phyloP scores from a whole-genome alignment of 495 filamentous ascomycete genomes.

The Trichoderma virens region DNA sequence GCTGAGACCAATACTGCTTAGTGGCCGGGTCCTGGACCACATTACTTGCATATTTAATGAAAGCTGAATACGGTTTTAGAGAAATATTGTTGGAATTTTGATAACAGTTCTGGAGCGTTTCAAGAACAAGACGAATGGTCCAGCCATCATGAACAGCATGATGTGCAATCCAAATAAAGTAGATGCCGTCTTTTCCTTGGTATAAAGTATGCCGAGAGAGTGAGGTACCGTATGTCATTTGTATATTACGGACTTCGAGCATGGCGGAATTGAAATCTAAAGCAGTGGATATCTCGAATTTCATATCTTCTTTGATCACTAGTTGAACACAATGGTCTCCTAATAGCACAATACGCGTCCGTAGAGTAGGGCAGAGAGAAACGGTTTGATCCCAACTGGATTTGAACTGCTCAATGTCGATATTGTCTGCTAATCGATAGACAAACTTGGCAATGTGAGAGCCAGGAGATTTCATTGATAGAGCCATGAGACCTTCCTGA shows the following conservation, averaged over 20 bases:
- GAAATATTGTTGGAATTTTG: too few relatives aligned
- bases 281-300: not conserved
- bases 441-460: conserved; percentile 36
- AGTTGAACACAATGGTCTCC: conserved; percentile 16
- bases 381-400: conserved; percentile 46
- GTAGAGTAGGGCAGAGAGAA: conserved; percentile 51
- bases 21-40: not conserved
- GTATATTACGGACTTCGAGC: not conserved
- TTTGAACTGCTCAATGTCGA: conserved; percentile 37
- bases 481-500: conserved; percentile 45
- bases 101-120: not conserved
- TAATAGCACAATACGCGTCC: conserved; percentile 40
- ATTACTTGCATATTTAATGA: not conserved
- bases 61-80: not conserved
- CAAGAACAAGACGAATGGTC: not conserved
- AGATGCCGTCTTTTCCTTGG: not conserved
- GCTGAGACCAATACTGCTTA: not conserved
- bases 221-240: not conserved
- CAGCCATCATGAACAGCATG: conserved; percentile 8
- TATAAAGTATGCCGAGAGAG: not conserved
- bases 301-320: conserved; percentile 14
- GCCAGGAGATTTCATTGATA: conserved; percentile 30
- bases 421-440: conserved; percentile 28
- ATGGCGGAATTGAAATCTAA: not conserved
- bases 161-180: conserved; percentile 12